Evolutionary conservation across 176 grass and related monocot species (phyloP), one percentile per base, ranked within the genome.

Genomic region (Triticum monococcum): DNA sequence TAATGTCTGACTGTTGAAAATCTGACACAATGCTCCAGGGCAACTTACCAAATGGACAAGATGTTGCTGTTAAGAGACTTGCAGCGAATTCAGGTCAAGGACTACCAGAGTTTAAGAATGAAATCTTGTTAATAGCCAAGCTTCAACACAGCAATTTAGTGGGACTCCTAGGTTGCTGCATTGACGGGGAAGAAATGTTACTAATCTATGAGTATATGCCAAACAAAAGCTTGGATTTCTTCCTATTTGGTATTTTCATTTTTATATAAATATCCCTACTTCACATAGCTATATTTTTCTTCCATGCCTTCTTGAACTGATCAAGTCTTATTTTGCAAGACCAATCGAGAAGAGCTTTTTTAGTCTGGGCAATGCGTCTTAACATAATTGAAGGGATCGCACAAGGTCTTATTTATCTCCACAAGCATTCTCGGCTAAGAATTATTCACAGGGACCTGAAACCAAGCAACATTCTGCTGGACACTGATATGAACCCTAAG

Each of bases 381-480:
- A 74, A 85, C 26, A 89, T 94, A 64, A 89, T 94, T 46, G 92
- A 94, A 79, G 92, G 87, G 3, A 89, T 94, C 12, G 87, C 87
- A 20, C 89, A 89, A 67, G 92, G 92, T 77, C 84, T 94, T 87
- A 62, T 91, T 68, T 94, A 91, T 91, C 89, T 94, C 9, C 92
- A 94, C 64, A 94, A 89, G 65, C 89, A 94, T 71, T 94, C 89
- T 81, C 78, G 92, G 17, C 54, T 94, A 0, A 91, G 54, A 81
- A 82, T 94, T 79, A 82, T 94, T 38, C 87, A 94, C 6, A 81
- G 92, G 70, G 92, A 94, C 26, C 71, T 94, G 70, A 94, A 94
- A 64, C 77, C 89, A 54, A 91, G 92, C 81, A 94, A 94, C 63
- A 91, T 91, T 81, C 17, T 94, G 17, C 57, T 94, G 32, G 89